Percentiles rank a stretch among this genome's conserved stretches.
Evolutionary conservation across 768 basidiomycete species (phyloP).

Genomic region (Candolleomyces aberdarensis): DNA sequence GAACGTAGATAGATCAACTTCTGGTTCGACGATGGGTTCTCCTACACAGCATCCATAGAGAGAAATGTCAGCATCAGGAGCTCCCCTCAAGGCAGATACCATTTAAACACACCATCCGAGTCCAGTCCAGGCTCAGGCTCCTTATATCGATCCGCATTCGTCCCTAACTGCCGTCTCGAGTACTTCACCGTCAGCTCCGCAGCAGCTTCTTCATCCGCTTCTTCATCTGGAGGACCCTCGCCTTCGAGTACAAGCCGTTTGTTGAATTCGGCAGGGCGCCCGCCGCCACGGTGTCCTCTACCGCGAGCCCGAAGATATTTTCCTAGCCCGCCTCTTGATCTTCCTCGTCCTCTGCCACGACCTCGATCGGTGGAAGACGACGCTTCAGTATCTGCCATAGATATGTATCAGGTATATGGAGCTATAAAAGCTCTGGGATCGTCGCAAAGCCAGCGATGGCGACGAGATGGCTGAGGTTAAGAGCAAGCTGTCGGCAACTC

Average conservation of each 20-base stretch:
- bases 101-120: slow-evolving; percentile 53
- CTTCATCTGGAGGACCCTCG: slow-evolving; percentile 43
- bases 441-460: neutral
- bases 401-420: neutral
- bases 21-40: slow-evolving; percentile 64
- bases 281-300: slow-evolving; percentile 47
- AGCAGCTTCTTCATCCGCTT: slow-evolving; percentile 47
- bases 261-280: slow-evolving; percentile 66
- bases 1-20: slow-evolving; percentile 68
- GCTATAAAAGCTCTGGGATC: too few species aligned
- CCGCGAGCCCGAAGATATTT: slow-evolving; percentile 75
- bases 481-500: neutral
- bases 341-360: slow-evolving; percentile 49
- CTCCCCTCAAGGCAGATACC: neutral
- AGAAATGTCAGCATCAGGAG: neutral
- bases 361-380: slow-evolving; percentile 12
- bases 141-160: slow-evolving; percentile 72
- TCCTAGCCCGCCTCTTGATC: slow-evolving; percentile 65
- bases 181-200: slow-evolving; percentile 50
- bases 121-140: slow-evolving; percentile 69
- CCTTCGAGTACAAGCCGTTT: slow-evolving; percentile 59
- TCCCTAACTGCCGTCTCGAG: slow-evolving; percentile 53
- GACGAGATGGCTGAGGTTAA: neutral
- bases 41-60: slow-evolving; percentile 32
- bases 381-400: neutral